Base-by-base conservation (phyloP, 441 rosid species). In the Capsella rubella region DNA sequence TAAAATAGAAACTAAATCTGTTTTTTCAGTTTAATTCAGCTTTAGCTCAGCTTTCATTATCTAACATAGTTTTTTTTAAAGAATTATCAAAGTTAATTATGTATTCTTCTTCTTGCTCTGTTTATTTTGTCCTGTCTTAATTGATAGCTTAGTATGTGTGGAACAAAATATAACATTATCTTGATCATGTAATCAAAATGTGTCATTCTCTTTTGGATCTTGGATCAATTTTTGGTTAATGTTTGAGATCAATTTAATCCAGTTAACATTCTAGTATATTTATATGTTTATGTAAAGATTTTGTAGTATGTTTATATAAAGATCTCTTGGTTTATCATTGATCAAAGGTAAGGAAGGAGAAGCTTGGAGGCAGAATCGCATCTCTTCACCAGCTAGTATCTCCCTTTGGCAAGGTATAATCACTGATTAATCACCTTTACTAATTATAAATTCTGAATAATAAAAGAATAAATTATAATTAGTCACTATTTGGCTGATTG, bases 381-480 rank as follows among this genome's bases (percentile, higher is more conserved):
- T 78, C 83, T 58, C 88, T 87, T 74, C 88, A 86, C 64, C 82
- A 84, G 77, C 25, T 87, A 65, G 90, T 83, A 70, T 84, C 92
- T 58, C 92, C 90, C 65, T 87, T 81, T 76, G 86, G 90, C 58
- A 87, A 87, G 87, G 87, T 84, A 51, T 50, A 69, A 35, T 45
- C 15, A 70, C 29, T 61, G 6, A 18, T 32, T 57, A 64, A 28
- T 42, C n/a, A 5, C 25, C 5, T 71, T 45, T 66, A 64, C 62
- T 64, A 29, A 18, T 76, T 43, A 45, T 64, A 50, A 60, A 40
- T 32, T 61, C 1, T 43, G 1, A 11, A 49, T 54, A 55, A 50
- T 1, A 21, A 21, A 21, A 21, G 25, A 21, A 21, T 21, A 55
- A 49, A 8, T 29, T 56, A 21, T 8, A 55, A 10, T 31, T 46